Conservation (phyloP, 495 filamentous ascomycete genomes). For the Bombardia bombarda region DNA sequence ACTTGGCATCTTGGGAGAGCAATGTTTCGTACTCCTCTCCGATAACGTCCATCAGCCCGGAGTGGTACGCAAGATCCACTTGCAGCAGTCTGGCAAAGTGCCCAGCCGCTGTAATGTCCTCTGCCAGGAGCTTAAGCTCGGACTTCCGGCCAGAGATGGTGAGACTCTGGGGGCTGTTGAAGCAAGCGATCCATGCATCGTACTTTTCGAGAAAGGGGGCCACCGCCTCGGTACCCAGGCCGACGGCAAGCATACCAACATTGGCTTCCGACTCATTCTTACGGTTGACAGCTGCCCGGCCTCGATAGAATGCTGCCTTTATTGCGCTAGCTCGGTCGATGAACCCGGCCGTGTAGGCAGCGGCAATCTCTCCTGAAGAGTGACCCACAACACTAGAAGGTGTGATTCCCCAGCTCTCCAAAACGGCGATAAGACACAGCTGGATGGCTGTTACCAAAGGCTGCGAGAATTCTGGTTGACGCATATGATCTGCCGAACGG, state of each 20-base stretch:
- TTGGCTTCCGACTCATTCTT: conserved; percentile 19
- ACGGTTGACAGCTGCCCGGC: conserved; percentile 16
- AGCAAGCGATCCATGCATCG: conserved; percentile 38
- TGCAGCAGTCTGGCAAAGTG: conserved; percentile 28
- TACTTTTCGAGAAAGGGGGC: conserved; percentile 7
- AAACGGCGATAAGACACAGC: conserved; percentile 12
- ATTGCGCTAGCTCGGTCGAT: conserved; percentile 14
- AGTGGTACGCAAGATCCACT: conserved; percentile 37
- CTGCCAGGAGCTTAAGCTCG: conserved; percentile 28
- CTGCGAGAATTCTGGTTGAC: conserved; percentile 10
- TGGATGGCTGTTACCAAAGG: conserved; percentile 18
- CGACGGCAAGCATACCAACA: conserved; percentile 51
- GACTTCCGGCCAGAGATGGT: conserved; percentile 38
- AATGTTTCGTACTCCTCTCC: conserved; percentile 16
- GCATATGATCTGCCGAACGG: conserved; percentile 1
- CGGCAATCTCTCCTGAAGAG: conserved; percentile 23
- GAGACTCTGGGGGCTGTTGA: conserved; percentile 34
- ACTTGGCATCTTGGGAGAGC: background rate
- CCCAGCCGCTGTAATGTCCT: conserved; percentile 17
- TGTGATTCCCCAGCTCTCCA: conserved; percentile 13
- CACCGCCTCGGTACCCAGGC: conserved; percentile 25
- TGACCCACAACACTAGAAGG: conserved; percentile 18
- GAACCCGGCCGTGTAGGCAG: conserved; percentile 26
- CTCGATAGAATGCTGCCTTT: conserved; percentile 9
- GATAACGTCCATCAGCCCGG: conserved; percentile 15